phyloP scores from a whole-genome alignment of 1,284 basidiomycete genomes.

The Heterobasidion annosum region DNA sequence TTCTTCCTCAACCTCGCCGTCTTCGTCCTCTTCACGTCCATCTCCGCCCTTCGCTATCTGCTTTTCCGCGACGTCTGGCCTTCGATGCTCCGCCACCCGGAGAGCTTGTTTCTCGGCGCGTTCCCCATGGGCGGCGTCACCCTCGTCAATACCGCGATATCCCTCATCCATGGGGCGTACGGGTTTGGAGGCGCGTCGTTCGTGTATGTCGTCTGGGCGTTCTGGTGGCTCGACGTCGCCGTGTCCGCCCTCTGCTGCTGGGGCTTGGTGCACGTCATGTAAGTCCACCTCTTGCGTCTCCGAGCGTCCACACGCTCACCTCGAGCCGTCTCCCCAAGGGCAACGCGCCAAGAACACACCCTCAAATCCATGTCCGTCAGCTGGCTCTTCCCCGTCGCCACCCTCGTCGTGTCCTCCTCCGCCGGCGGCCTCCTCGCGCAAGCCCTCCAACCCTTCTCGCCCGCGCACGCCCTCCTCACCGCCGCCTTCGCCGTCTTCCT shows the following conservation, averaged over 20 bases:
- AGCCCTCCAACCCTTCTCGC: conserved; percentile 34
- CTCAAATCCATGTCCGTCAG: conserved; percentile 46
- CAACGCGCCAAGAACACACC: conserved; percentile 51
- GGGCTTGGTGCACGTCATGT: conserved; percentile 62
- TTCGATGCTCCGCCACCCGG: conserved; percentile 50
- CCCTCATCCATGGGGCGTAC: conserved; percentile 31
- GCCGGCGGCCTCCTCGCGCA: conserved; percentile 53
- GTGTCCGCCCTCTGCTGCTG: conserved; percentile 54
- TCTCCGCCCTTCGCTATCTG: conserved; percentile 43
- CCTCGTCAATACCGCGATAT: conserved; percentile 44
- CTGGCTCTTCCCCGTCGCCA: conserved; percentile 69
- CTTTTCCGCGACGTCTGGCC: conserved; percentile 49
- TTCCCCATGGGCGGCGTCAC: conserved; percentile 69
- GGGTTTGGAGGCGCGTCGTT: conserved; percentile 46
- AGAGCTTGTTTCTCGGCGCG: conserved; percentile 61
- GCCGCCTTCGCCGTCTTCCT: conserved; percentile 28
- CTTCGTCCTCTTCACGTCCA: conserved; percentile 44
- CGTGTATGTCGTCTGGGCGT: conserved; percentile 49
- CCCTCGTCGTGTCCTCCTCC: conserved; percentile 60
- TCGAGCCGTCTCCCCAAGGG: conserved; percentile 30
- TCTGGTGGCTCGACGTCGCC: conserved; percentile 69
- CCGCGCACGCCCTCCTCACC: conserved; percentile 45
- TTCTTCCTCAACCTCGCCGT: conserved; percentile 62
- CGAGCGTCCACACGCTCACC: not conserved
- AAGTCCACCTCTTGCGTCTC: conserved; percentile 14